Evolutionary conservation across 1,284 basidiomycete genomes (phyloP).

Genomic region (Waitea zeae): DNA sequence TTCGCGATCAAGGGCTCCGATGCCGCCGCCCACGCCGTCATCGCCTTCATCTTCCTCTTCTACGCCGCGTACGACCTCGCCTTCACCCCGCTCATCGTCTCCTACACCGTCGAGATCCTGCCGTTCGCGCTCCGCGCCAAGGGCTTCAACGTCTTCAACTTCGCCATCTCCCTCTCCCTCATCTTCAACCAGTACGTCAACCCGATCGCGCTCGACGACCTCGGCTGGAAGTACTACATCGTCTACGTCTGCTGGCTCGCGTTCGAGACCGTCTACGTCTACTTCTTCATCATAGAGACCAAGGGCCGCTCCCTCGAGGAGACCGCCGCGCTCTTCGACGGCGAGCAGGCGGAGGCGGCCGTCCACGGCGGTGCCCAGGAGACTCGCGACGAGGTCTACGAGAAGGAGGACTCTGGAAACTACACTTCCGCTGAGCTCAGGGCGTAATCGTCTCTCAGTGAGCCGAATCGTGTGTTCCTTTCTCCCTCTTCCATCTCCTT

Average conservation of each 20-base stretch:
- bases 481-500: too few relatives aligned
- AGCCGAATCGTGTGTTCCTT: too few relatives aligned
- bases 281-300: not conserved
- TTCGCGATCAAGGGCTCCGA: constrained; percentile 26
- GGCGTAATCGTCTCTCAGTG: too few relatives aligned
- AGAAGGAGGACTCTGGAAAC: too few relatives aligned
- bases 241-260: constrained; percentile 3
- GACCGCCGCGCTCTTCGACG: not conserved
- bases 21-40: constrained; percentile 44
- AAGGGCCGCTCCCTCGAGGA: constrained; percentile 30
- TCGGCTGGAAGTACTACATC: constrained; percentile 5
- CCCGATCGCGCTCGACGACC: not conserved
- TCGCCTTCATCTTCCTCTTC: constrained; percentile 65
- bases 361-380: too few relatives aligned
- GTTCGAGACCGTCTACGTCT: constrained; percentile 1
- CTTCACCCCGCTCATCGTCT: constrained; percentile 57
- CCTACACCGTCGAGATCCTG: constrained; percentile 61
- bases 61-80: constrained; percentile 46
- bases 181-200: constrained; percentile 5
- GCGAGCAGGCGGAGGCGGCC: too few relatives aligned
- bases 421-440: too few relatives aligned
- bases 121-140: constrained; percentile 60
- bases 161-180: not conserved
- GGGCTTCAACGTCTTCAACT: constrained; percentile 37
- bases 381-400: too few relatives aligned